phyloP scores from a whole-genome alignment of 78 protist species.

The Trichosphaerium sp. region DNA sequence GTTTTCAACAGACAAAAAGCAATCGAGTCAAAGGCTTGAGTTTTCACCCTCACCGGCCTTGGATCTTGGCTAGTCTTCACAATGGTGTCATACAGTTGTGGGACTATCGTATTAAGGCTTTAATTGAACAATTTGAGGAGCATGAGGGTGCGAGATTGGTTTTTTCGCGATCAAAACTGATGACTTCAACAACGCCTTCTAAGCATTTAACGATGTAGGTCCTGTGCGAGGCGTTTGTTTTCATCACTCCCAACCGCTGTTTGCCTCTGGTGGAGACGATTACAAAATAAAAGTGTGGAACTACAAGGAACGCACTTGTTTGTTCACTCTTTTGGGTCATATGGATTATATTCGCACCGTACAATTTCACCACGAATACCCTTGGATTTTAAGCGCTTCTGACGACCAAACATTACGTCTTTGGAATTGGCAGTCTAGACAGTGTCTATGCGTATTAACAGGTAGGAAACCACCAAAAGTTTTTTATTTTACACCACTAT shows the following conservation, averaged over 20 bases:
- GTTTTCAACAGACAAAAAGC: conserved; percentile 54
- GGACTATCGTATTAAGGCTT: conserved; percentile 94
- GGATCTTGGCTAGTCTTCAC: conserved; percentile 91
- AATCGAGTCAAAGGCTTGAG: conserved; percentile 84
- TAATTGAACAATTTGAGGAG: conserved; percentile 93
- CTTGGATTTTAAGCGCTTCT: conserved; percentile 93
- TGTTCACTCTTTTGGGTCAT: conserved; percentile 92
- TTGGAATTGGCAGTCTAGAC: conserved; percentile 98
- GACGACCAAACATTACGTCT: conserved; percentile 97
- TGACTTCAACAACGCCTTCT: background rate
- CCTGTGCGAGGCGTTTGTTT: conserved; percentile 97
- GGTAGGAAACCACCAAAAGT: no score
- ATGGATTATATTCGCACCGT: conserved; percentile 96
- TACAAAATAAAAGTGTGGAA: conserved; percentile 97
- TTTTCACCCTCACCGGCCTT: conserved; percentile 96
- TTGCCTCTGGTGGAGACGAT: conserved; percentile 99
- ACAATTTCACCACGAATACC: conserved; percentile 66
- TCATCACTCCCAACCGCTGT: conserved; percentile 94
- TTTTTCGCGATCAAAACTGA: background rate
- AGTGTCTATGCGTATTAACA: conserved; percentile 82
- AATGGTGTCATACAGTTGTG: conserved; percentile 93
- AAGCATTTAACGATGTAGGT: conserved; percentile 34
- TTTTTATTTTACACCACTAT: no score
- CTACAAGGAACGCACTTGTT: conserved; percentile 91
- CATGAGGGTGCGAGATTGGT: conserved; percentile 79